phyloP scores from a whole-genome alignment of 176 grass and related monocot genomes.

The Oryza australiensis region DNA sequence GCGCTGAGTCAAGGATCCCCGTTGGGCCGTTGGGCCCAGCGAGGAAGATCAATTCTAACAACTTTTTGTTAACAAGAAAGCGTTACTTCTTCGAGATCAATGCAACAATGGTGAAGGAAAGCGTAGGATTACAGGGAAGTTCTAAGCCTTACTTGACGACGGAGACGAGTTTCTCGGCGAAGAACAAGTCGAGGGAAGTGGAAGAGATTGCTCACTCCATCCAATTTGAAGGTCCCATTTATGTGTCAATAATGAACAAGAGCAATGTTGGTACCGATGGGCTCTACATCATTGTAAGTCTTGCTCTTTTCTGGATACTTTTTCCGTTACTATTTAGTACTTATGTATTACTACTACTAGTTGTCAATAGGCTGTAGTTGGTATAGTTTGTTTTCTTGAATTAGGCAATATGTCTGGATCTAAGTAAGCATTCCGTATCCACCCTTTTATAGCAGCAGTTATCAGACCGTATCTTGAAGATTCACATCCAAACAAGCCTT shows the following conservation, averaged over 20 bases:
- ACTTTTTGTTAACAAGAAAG: not conserved
- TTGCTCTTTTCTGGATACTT: not conserved
- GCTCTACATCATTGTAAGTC: not conserved
- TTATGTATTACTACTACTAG: not conserved
- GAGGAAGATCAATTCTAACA: too few species aligned
- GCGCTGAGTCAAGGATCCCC: too few species aligned
- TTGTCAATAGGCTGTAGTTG: not conserved
- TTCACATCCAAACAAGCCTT: too few species aligned
- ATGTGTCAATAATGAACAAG: slow-evolving; percentile 21
- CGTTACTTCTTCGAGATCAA: not conserved
- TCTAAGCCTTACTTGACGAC: slow-evolving; percentile 1
- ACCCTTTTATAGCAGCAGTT: too few species aligned
- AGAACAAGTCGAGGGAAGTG: not conserved
- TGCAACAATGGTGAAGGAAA: not conserved
- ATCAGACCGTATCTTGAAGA: too few species aligned
- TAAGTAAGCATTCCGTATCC: too few species aligned
- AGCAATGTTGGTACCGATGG: not conserved
- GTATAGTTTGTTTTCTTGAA: too few species aligned
- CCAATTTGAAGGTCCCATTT: slow-evolving; percentile 18
- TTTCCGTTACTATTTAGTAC: not conserved
- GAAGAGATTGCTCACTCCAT: not conserved
- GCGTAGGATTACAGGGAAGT: not conserved
- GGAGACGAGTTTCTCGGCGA: not conserved
- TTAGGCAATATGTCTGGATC: too few species aligned
- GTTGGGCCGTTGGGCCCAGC: too few species aligned